phyloP scores from a whole-genome alignment of 768 basidiomycete species.

The Trametes elegans region DNA sequence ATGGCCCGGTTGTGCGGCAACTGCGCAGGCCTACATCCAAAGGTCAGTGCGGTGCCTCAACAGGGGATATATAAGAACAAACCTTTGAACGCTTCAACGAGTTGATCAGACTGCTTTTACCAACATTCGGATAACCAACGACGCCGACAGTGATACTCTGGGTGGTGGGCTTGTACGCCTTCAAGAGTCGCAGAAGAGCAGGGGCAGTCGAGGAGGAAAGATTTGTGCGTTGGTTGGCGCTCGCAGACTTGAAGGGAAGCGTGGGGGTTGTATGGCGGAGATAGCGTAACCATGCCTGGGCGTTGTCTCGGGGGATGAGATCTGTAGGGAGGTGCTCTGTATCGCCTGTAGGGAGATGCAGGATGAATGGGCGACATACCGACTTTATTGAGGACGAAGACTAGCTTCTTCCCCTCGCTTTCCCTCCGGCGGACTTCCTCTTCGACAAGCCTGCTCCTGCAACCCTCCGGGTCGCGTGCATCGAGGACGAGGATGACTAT shows the following conservation, averaged over 20 bases:
- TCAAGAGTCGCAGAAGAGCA: constrained; percentile 75
- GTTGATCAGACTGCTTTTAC: constrained; percentile 94
- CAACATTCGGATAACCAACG: constrained; percentile 96
- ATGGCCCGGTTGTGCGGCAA: constrained; percentile 93
- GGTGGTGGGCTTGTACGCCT: constrained; percentile 73
- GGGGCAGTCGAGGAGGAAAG: constrained; percentile 79
- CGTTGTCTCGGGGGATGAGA: constrained; percentile 84
- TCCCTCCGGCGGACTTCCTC: constrained; percentile 88
- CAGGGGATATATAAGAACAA: too few relatives aligned
- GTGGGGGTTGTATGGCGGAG: constrained; percentile 93
- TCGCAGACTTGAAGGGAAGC: constrained; percentile 82
- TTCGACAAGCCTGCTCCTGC: constrained; percentile 88
- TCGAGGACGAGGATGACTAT: constrained; percentile 89
- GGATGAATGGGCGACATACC: constrained; percentile 46
- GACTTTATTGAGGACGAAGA: constrained; percentile 96
- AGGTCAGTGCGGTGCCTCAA: too few relatives aligned
- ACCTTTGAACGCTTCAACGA: constrained; percentile 84
- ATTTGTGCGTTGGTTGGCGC: constrained; percentile 75
- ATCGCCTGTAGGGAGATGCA: not conserved
- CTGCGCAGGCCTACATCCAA: constrained; percentile 78
- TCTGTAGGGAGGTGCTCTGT: constrained; percentile 49
- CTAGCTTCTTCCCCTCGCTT: constrained; percentile 84
- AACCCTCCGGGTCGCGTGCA: constrained; percentile 94
- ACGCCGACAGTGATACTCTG: constrained; percentile 84
- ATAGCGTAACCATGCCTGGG: constrained; percentile 86